Evolutionary conservation across 192 early-diverging fungal species (phyloP), one percentile per base, ranked within the genome.

Genomic region (Backusella macrospora): DNA sequence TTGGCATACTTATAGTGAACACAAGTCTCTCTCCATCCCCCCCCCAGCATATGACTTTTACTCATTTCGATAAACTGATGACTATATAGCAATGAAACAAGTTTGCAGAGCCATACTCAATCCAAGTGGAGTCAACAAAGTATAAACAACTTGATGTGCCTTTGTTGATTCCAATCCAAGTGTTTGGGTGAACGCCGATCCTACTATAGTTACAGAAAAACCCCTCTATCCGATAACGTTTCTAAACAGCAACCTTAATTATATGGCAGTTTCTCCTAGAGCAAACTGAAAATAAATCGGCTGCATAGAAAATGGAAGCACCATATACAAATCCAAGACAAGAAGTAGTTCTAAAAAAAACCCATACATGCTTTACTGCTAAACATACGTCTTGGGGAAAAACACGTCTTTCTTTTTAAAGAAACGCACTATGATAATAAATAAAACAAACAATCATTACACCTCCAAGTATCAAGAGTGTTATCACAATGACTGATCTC

Each of bases 221-320:
- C 93, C 94, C 23, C 90, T 5, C 78, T 84, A 89, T 72, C 7
- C 85, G 77, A 80, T 92, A 93, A 49, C 72, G 77, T 13, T 89
- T 88, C 23, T 86, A 85, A 42, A 83, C 77, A 2, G 88, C 85
- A 6, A n/a, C 23, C 95, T 94, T 12, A 92, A 83, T 3, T 75
- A 10, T 7, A 92, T 92, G 5, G 96, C 90, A 47, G 88, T 76
- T 29, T 85, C 76, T 70, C 90, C 89, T 59, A 85, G 79, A n/a
- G 94, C 92, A 48, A 94, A 77, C 66, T 93, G 89, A 76, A 92
- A 95, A 76, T 86, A 95, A 26, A 90, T 15, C 0, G 90, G 85
- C n/a, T 37, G 91, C 74, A 83, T 91, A 98, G 79, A 87, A 95
- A n/a, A 89, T 82, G 46, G 80, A 39, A 37, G 71, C 48, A 59